Evolutionary conservation across 2,329 filamentous ascomycete species (phyloP).

Genomic region (Ophiostoma himal-ulmi): DNA sequence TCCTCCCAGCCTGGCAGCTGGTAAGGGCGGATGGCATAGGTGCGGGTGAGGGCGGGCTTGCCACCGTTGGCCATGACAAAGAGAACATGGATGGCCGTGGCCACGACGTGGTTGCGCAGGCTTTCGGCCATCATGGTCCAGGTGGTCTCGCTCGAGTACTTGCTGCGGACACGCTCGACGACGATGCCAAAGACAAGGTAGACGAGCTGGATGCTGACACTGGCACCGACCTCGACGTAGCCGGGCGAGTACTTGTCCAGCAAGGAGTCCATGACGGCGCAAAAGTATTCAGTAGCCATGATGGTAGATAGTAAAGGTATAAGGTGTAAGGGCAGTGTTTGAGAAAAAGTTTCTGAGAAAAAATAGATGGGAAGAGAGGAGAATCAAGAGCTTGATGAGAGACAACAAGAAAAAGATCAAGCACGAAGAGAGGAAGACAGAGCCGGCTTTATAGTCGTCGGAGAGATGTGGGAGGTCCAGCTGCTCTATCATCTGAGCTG

Average conservation of each 20-base stretch:
- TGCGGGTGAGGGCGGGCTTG: constrained; percentile 1
- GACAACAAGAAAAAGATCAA: not conserved
- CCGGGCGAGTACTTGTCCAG: not conserved
- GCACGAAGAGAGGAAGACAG: not conserved
- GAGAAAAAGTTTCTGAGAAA: no score
- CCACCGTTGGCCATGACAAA: not conserved
- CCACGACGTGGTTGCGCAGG: constrained; percentile 9
- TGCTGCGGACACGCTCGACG: constrained; percentile 6
- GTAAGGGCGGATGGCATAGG: constrained; percentile 10
- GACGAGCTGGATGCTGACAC: constrained; percentile 14
- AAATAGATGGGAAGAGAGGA: no score
- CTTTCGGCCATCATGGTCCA: constrained; percentile 4
- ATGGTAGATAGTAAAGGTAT: not conserved
- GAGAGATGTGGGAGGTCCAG: not conserved
- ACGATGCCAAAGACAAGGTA: constrained; percentile 8
- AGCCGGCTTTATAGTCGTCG: not conserved
- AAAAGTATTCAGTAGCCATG: not conserved
- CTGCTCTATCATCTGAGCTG: not conserved
- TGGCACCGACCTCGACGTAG: constrained; percentile 13
- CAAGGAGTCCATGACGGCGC: not conserved
- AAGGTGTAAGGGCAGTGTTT: no score
- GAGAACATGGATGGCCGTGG: constrained; percentile 3
- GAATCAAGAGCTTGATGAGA: not conserved
- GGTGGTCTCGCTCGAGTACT: constrained; percentile 8
- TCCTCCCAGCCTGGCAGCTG: constrained; percentile 9